Percentiles rank a stretch among this genome's conserved stretches.
Conservation (phyloP, 768 basidiomycete genomes). For the Tylopilus subfusipes region DNA sequence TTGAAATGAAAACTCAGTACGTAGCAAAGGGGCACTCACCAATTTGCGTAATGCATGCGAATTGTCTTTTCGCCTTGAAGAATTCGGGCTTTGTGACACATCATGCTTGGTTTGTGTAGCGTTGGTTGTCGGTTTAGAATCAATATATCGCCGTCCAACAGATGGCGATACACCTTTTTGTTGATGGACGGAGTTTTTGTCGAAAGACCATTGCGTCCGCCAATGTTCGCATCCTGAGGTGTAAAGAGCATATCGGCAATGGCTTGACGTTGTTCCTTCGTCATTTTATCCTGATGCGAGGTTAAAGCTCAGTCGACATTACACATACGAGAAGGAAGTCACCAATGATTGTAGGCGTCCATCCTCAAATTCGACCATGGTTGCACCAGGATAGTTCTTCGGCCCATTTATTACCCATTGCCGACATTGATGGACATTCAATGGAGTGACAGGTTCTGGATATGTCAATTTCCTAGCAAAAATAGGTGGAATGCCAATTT, state of each 20-base stretch:
- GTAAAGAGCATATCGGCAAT: constrained; percentile 94
- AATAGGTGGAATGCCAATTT: constrained; percentile 96
- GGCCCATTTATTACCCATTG: constrained; percentile 91
- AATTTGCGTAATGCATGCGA: constrained; percentile 99
- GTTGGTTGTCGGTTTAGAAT: constrained; percentile 98
- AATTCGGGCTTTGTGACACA: constrained; percentile 92
- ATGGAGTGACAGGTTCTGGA: constrained; percentile 92
- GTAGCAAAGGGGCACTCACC: constrained; percentile 52
- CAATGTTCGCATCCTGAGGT: constrained; percentile 65
- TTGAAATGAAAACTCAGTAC: constrained; percentile 12
- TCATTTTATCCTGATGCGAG: constrained; percentile 67
- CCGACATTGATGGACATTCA: constrained; percentile 85
- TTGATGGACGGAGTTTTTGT: constrained; percentile 81
- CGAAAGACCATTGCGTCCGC: constrained; percentile 52
- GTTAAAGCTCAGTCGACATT: constrained; percentile 3
- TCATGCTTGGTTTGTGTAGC: constrained; percentile 99
- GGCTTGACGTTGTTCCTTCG: constrained; percentile 86
- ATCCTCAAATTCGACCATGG: constrained; percentile 93
- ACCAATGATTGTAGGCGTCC: constrained; percentile 85
- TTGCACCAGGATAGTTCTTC: constrained; percentile 85
- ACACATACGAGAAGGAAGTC: constrained; percentile 2
- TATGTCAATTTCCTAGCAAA: constrained; percentile 97
- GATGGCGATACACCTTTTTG: constrained; percentile 96
- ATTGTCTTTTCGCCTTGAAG: constrained; percentile 97
- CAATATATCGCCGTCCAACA: constrained; percentile 91